A percentile compares a stretch with the other conserved stretches of the same genome.
Conservation (phyloP, 208 protist species). For the Crithidia expoeki region DNA sequence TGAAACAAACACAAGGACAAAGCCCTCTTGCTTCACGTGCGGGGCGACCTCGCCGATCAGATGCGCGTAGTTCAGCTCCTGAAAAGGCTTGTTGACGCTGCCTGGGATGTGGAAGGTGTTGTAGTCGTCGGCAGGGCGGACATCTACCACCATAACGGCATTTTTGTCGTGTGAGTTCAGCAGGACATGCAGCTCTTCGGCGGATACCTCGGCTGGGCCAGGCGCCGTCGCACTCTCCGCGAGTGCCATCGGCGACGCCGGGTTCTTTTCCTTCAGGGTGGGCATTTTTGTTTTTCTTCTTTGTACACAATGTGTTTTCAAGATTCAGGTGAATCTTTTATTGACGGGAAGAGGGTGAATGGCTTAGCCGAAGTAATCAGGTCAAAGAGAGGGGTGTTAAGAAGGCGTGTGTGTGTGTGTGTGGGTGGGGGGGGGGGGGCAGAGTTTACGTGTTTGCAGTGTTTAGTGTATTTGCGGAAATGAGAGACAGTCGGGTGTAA, state of each 20-base stretch:
- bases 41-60: conserved; percentile 8
- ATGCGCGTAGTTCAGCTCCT: conserved; percentile 34
- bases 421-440: no score
- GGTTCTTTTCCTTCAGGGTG: conserved; percentile 12
- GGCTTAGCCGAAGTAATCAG: no score
- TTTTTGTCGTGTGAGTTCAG: conserved; percentile 4
- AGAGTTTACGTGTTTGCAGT: no score
- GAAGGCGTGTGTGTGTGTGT: no score
- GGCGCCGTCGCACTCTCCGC: conserved; percentile 11
- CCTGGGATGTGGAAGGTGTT: conserved; percentile 33
- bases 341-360: no score
- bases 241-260: conserved; percentile 5
- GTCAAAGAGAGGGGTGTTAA: no score
- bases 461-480: no score
- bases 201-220: conserved; percentile 28
- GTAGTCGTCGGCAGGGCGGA: conserved; percentile 51
- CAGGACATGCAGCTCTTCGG: conserved; percentile 32
- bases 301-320: conserved; percentile 1
- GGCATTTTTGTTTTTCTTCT: conserved; percentile 12
- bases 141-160: conserved; percentile 38
- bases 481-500: no score
- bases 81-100: conserved; percentile 50
- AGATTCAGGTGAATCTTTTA: not conserved
- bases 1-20: conserved; percentile 54
- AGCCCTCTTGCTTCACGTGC: conserved; percentile 3